Evolutionary conservation across 2,329 filamentous ascomycete species (phyloP).

Genomic region (Metarhizium brunneum): DNA sequence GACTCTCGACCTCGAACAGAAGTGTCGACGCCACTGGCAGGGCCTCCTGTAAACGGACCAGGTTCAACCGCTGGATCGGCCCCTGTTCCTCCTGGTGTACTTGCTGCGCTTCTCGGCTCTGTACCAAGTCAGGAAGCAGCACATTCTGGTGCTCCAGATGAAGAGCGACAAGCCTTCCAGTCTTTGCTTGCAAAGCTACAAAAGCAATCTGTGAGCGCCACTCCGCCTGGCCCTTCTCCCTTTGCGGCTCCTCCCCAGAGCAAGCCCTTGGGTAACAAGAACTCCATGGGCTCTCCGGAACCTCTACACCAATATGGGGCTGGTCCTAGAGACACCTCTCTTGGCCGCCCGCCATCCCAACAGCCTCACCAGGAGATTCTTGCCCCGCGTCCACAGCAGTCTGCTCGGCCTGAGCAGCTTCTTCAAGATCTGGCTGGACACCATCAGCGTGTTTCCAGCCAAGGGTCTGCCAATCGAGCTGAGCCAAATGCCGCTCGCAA

Average conservation of each 20-base stretch:
- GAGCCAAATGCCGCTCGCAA: constrained; percentile 35
- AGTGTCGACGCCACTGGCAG: constrained; percentile 32
- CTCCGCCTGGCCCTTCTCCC: constrained; percentile 33
- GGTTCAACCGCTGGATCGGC: constrained; percentile 4
- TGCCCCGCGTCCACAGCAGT: constrained; percentile 41
- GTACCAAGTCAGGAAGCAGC: not conserved
- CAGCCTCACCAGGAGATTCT: constrained; percentile 41
- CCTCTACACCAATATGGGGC: constrained; percentile 37
- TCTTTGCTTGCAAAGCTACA: constrained; percentile 76
- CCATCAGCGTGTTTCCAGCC: constrained; percentile 46
- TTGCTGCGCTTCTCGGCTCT: constrained; percentile 4
- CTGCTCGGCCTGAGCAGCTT: constrained; percentile 48
- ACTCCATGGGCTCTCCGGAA: constrained; percentile 37
- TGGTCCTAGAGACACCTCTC: constrained; percentile 34
- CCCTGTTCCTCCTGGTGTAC: constrained; percentile 1
- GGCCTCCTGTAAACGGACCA: constrained; percentile 13
- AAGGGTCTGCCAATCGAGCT: constrained; percentile 33
- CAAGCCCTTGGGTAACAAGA: constrained; percentile 20
- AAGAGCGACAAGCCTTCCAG: constrained; percentile 81
- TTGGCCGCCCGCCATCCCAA: constrained; percentile 30
- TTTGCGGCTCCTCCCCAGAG: constrained; percentile 32
- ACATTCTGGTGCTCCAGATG: constrained; percentile 33
- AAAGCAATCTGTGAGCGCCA: constrained; percentile 37
- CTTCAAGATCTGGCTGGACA: constrained; percentile 51
- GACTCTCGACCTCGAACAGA: constrained; percentile 42